Conservation (phyloP, 140 eudicot species). For the Cichorium intybus region DNA sequence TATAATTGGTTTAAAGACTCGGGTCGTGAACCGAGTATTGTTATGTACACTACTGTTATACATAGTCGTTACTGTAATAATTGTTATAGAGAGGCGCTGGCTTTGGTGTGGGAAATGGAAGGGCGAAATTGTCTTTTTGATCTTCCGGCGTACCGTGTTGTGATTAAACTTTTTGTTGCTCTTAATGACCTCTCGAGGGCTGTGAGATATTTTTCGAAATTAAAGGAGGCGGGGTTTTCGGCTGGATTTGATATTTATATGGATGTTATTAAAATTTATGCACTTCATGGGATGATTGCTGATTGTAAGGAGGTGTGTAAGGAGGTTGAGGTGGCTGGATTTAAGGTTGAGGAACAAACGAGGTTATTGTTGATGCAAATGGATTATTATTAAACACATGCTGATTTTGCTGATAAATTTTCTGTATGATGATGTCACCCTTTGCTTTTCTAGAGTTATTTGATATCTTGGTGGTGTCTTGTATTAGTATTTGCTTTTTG, state of each 20-base stretch:
- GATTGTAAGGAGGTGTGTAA: constrained; percentile 71
- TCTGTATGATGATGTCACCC: constrained; percentile 16
- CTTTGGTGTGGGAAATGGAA: constrained; percentile 94
- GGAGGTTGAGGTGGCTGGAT: constrained; percentile 82
- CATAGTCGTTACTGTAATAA: constrained; percentile 49
- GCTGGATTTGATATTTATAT: constrained; percentile 69
- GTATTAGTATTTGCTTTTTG: background rate
- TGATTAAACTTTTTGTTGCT: constrained; percentile 72
- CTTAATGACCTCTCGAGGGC: constrained; percentile 71
- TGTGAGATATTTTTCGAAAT: constrained; percentile 60
- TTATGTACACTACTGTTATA: constrained; percentile 78
- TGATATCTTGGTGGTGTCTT: background rate
- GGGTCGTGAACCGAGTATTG: constrained; percentile 55
- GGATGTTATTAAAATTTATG: constrained; percentile 44
- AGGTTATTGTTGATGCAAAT: constrained; percentile 42
- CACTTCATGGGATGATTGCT: constrained; percentile 63
- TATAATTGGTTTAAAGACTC: constrained; percentile 66
- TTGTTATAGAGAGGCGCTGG: constrained; percentile 64
- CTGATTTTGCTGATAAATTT: background rate
- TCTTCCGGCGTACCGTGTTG: constrained; percentile 84
- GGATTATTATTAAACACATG: constrained; percentile 10
- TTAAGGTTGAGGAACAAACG: constrained; percentile 48
- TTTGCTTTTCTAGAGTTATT: background rate
- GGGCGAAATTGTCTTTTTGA: constrained; percentile 53
- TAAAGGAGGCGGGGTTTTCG: constrained; percentile 83